These are phyloP conservation scores for Bretschneidera sinensis DNA, from an alignment of 345 rosid genomes.

Conservation along the genomic window DNA sequence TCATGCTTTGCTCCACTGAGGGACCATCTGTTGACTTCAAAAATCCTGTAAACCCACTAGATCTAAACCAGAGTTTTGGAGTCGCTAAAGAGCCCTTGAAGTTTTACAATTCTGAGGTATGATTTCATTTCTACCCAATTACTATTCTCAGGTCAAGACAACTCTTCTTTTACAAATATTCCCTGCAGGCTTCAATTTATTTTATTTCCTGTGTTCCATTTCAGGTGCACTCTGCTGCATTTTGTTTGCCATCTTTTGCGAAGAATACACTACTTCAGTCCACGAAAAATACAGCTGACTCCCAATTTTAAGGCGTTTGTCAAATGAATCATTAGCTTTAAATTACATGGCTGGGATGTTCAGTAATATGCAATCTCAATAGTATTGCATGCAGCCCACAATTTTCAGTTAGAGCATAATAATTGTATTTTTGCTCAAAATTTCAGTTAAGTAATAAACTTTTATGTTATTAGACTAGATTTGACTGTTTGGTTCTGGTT, in stretches of 20 bases:
- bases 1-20: slow-evolving; percentile 68
- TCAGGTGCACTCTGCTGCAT: slow-evolving; percentile 57
- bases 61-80: slow-evolving; percentile 22
- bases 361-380: too few species aligned
- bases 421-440: too few species aligned
- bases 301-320: neutral
- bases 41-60: slow-evolving; percentile 41
- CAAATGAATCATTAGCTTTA: too few species aligned
- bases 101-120: slow-evolving; percentile 59
- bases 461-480: too few species aligned
- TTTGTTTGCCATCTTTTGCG: slow-evolving; percentile 59
- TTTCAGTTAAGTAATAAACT: too few species aligned
- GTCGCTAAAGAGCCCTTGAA: slow-evolving; percentile 47
- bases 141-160: too few species aligned
- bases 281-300: slow-evolving; percentile 22
- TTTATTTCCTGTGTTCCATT: neutral
- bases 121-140: neutral
- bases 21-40: slow-evolving; percentile 62
- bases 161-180: neutral
- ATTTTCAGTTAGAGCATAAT: too few species aligned
- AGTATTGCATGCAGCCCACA: too few species aligned
- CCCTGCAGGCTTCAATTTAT: too few species aligned
- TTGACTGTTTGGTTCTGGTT: too few species aligned
- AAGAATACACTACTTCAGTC: too few species aligned
- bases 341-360: too few species aligned